phyloP scores from a whole-genome alignment of 2,329 filamentous ascomycete genomes.

The Diatrype stigma region DNA sequence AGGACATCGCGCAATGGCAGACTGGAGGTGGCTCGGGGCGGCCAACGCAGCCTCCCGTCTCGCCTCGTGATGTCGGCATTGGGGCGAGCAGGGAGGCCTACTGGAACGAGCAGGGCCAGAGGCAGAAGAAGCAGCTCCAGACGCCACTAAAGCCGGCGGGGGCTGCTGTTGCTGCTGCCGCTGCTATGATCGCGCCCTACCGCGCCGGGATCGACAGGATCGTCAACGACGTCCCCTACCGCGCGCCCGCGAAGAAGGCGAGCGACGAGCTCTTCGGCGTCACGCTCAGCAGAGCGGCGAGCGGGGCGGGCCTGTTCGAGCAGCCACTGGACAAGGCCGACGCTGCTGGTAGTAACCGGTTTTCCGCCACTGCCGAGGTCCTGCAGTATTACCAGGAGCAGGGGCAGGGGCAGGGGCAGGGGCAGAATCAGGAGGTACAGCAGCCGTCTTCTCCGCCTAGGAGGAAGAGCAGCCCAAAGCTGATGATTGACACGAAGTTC shows the following conservation, averaged over 20 bases:
- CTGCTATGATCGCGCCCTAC: neutral
- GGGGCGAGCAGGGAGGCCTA: neutral
- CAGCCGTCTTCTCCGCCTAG: neutral
- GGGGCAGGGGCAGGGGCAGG: neutral
- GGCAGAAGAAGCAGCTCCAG: no score
- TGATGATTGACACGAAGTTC: neutral
- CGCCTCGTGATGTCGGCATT: neutral
- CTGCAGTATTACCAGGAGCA: no score
- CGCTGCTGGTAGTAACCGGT: no score
- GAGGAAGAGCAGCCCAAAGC: neutral
- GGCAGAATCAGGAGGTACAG: neutral
- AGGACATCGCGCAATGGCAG: slow-evolving; percentile 4
- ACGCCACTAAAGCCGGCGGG: no score
- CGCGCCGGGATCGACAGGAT: neutral
- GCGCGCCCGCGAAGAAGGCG: neutral
- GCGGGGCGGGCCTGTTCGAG: slow-evolving; percentile 2
- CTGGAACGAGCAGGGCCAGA: no score
- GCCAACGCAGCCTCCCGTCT: neutral
- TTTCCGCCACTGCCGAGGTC: no score
- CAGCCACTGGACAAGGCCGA: neutral
- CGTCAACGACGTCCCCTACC: neutral
- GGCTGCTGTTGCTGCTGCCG: no score
- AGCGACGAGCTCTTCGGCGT: slow-evolving; percentile 8
- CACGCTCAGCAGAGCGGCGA: neutral
- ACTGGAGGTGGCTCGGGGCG: neutral